Conservation (phyloP, 768 basidiomycete genomes). For the Fistulinella prunicolor region DNA sequence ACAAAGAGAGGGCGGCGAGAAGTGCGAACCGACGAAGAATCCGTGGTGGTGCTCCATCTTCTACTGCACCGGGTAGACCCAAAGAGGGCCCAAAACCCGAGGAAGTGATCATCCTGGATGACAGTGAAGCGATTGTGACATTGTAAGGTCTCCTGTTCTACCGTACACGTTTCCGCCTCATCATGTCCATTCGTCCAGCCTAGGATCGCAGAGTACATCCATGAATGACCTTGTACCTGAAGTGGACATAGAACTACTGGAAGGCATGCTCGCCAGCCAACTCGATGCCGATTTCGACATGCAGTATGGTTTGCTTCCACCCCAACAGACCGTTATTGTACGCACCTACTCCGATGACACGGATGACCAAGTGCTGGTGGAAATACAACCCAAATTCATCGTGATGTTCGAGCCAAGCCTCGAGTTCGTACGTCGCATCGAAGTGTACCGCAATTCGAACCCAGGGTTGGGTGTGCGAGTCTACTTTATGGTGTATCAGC, state of each 20-base stretch:
- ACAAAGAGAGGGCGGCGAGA: conserved; percentile 57
- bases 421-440: conserved; percentile 88
- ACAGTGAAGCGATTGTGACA: conserved; percentile 44
- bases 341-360: conserved; percentile 89
- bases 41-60: conserved; percentile 62
- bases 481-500: conserved; percentile 93
- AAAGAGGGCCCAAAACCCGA: conserved; percentile 10
- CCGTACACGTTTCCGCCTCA: neutral
- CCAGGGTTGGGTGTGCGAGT: conserved; percentile 82
- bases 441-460: conserved; percentile 86
- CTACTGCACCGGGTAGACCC: conserved; percentile 6
- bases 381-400: conserved; percentile 87
- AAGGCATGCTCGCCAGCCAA: conserved; percentile 28
- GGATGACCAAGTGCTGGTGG: conserved; percentile 84
- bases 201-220: conserved; percentile 18
- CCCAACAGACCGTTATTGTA: conserved; percentile 80
- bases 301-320: conserved; percentile 73
- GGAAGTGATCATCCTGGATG: conserved; percentile 16
- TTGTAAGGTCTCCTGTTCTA: conserved; percentile 46
- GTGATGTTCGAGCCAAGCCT: conserved; percentile 95
- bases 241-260: conserved; percentile 22
- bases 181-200: conserved; percentile 4
- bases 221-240: conserved; percentile 16
- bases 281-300: conserved; percentile 63
- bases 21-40: conserved; percentile 66